A percentile compares a stretch with the other conserved stretches of the same genome.
Conservation (phyloP, 441 rosid species). For the Eruca vesicaria region DNA sequence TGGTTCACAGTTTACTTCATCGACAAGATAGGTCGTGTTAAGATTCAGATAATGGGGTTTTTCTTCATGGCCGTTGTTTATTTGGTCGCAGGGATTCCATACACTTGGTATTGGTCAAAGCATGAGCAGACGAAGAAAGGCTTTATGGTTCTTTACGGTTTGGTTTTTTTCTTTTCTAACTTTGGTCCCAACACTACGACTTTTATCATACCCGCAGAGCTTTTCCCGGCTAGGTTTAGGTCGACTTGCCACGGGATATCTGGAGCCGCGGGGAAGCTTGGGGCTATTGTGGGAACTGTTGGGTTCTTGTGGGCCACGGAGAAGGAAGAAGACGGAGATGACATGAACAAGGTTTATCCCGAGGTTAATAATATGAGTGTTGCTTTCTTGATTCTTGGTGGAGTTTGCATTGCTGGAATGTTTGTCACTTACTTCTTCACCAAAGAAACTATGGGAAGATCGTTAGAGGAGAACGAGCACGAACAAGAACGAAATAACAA, state of each 20-base stretch:
- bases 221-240: constrained; percentile 73
- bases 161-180: constrained; percentile 59
- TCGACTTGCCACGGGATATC: constrained; percentile 75
- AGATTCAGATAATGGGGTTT: constrained; percentile 59
- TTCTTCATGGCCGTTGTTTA: constrained; percentile 52
- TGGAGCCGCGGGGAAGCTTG: constrained; percentile 65
- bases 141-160: constrained; percentile 47
- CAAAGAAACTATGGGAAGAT: constrained; percentile 65
- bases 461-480: constrained; percentile 68
- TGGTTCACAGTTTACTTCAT: constrained; percentile 55
- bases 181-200: constrained; percentile 78
- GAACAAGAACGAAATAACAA: not conserved
- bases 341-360: no score
- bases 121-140: constrained; percentile 14
- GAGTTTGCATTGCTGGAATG: constrained; percentile 52
- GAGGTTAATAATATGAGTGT: constrained; percentile 45
- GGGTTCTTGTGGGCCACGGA: constrained; percentile 50
- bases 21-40: constrained; percentile 56
- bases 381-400: constrained; percentile 47
- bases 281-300: constrained; percentile 59
- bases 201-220: constrained; percentile 71
- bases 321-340: not conserved
- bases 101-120: constrained; percentile 30
- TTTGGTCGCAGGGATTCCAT: constrained; percentile 48
- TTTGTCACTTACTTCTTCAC: constrained; percentile 51